Conservation (phyloP, 176 grass and related monocot species). For the Dactylis glomerata region DNA sequence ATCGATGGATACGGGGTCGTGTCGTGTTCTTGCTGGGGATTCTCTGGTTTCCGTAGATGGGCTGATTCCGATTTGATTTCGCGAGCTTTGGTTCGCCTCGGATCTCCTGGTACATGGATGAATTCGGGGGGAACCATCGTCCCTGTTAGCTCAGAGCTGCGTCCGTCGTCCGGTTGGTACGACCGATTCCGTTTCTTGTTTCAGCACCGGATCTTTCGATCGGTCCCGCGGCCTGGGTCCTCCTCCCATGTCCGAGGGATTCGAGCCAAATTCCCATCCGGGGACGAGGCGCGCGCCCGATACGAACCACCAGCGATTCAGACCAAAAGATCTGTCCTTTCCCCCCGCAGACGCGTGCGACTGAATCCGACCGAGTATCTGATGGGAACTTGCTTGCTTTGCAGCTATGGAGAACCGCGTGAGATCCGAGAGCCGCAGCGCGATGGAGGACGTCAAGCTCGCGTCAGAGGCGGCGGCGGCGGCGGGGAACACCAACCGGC, state of each 20-base stretch:
- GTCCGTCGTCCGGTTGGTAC: not conserved
- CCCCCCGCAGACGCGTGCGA: not conserved
- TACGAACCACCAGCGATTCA: not conserved
- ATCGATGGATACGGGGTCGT: not conserved
- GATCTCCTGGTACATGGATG: slow-evolving; percentile 28
- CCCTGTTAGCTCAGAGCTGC: not conserved
- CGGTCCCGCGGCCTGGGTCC: not conserved
- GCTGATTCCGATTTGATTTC: slow-evolving; percentile 12
- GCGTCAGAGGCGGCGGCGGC: not conserved
- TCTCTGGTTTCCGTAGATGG: not conserved
- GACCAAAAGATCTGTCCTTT: slow-evolving; percentile 1
- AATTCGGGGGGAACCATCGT: slow-evolving; percentile 18
- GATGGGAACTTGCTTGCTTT: not conserved
- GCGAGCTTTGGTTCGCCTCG: slow-evolving; percentile 2
- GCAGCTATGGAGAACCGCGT: slow-evolving; percentile 49
- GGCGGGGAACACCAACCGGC: slow-evolving; percentile 37
- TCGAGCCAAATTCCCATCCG: not conserved
- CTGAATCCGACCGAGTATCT: not conserved
- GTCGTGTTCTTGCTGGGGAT: not conserved
- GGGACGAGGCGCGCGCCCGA: not conserved
- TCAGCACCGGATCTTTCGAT: not conserved
- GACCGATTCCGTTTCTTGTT: not conserved
- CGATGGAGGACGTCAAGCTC: slow-evolving; percentile 64
- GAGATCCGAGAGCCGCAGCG: slow-evolving; percentile 29
- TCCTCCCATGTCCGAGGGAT: not conserved